Evolutionary conservation across 257 asterid genomes (phyloP).

Genomic region (Lycium ferocissimum): DNA sequence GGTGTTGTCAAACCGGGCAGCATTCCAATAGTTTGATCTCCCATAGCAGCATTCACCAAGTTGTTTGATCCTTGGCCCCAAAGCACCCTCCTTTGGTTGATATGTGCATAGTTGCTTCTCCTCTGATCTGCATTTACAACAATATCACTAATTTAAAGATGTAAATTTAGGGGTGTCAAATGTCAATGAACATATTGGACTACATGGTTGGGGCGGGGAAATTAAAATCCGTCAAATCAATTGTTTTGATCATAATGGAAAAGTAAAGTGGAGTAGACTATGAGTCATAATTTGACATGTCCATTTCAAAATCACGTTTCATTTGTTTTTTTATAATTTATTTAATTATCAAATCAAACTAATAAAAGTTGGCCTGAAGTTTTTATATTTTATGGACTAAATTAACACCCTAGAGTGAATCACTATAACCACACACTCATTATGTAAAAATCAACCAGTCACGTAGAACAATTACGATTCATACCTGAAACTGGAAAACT

Average conservation of each 20-base stretch:
- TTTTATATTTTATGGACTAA: neutral
- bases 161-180: neutral
- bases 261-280: too few species aligned
- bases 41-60: slow-evolving; percentile 18
- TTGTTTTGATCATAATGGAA: too few species aligned
- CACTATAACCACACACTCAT: neutral
- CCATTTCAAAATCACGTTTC: too few species aligned
- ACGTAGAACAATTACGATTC: neutral
- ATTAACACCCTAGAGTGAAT: neutral
- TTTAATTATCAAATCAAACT: too few species aligned
- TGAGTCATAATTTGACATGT: too few species aligned
- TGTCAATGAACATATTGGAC: neutral
- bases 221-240: too few species aligned
- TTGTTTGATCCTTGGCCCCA: slow-evolving; percentile 33
- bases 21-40: slow-evolving; percentile 26
- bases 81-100: slow-evolving; percentile 22
- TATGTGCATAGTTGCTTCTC: slow-evolving; percentile 13
- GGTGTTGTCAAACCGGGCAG: neutral
- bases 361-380: too few species aligned
- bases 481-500: slow-evolving; percentile 48
- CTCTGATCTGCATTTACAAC: slow-evolving; percentile 16
- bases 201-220: neutral
- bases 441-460: neutral
- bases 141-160: neutral
- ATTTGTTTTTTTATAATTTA: too few species aligned